Base-by-base conservation (phyloP, 495 filamentous ascomycete species). In the Cenococcum geophilum region DNA sequence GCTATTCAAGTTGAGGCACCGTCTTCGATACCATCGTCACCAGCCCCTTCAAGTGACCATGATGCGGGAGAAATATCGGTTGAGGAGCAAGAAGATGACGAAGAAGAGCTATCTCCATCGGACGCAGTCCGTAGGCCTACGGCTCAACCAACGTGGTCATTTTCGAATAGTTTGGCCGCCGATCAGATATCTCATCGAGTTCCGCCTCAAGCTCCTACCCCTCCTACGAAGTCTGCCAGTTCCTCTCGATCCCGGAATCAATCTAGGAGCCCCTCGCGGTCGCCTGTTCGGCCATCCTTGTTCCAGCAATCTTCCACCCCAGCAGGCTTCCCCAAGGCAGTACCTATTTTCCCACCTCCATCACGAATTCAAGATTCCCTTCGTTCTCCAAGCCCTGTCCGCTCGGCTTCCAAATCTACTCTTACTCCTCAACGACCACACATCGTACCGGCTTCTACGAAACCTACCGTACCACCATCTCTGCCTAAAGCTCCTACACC, bases 311-410 rank as follows among this genome's bases (percentile, higher is more conserved):
- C 60, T 12, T 63, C 49, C 35, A 71, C 73, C 14, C 71, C 73
- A 12, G 68, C 70, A 9, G 72, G 71, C 18, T 65, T 70, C 73
- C 51, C 74, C 87, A 45, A 74, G 51, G 77, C 79, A 49, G 21
- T 20, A 21, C 56, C 18, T n/a, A 56, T 27, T 16, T 81, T 86
- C 6, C 80, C 82, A 45, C 83, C 85, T 27, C 80, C 77, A n/a
- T 67, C 77, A 55, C 59, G 57, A 25, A 65, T 32, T 50, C 80
- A 73, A 43, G 78, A 82, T 57, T 84, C 83, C 57, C 87, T 87
- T 43, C 82, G 89, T 34, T 93, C 89, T 10, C 90, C 90, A 12
- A 93, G 89, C 64, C 89, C 91, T 0, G 75, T 89, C 1, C 85
- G 89, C 18, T 72, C 75, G 21, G 71, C 73, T 5, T 68, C 79